Percentiles rank a stretch among this genome's conserved stretches.
phyloP scores from a whole-genome alignment of 225 moss, liverwort and hornwort genomes.

The Anthoceros angustus region DNA sequence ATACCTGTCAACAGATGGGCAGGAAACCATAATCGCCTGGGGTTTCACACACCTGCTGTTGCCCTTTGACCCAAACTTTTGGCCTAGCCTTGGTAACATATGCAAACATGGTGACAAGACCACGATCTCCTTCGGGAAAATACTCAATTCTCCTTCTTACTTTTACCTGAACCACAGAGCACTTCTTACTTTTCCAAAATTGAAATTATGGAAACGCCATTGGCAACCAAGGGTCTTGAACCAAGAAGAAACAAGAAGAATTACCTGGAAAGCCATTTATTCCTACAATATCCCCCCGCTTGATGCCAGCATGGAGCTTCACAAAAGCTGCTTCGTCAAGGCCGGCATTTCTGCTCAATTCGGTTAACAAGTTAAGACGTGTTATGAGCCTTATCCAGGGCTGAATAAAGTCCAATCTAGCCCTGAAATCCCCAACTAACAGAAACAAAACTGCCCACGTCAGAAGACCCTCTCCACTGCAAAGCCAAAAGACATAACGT shows the following conservation, averaged over 20 bases:
- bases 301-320: constrained; percentile 50
- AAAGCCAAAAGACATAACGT: neutral
- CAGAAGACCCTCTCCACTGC: neutral
- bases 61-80: constrained; percentile 38
- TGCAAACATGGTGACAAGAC: constrained; percentile 83
- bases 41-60: constrained; percentile 13
- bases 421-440: neutral
- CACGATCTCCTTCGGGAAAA: constrained; percentile 62
- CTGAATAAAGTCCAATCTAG: neutral
- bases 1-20: neutral
- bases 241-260: neutral
- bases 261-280: constrained; percentile 70
- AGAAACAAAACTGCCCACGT: neutral
- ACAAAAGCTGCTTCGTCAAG: constrained; percentile 41
- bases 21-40: neutral
- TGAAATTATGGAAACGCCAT: neutral
- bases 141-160: constrained; percentile 56
- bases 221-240: no score
- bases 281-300: constrained; percentile 87
- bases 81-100: constrained; percentile 59
- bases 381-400: neutral
- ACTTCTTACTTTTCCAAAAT: no score
- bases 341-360: constrained; percentile 12
- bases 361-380: neutral
- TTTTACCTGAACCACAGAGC: constrained; percentile 40